phyloP scores from a whole-genome alignment of 768 basidiomycete genomes.

The Pleurotus giganteus region DNA sequence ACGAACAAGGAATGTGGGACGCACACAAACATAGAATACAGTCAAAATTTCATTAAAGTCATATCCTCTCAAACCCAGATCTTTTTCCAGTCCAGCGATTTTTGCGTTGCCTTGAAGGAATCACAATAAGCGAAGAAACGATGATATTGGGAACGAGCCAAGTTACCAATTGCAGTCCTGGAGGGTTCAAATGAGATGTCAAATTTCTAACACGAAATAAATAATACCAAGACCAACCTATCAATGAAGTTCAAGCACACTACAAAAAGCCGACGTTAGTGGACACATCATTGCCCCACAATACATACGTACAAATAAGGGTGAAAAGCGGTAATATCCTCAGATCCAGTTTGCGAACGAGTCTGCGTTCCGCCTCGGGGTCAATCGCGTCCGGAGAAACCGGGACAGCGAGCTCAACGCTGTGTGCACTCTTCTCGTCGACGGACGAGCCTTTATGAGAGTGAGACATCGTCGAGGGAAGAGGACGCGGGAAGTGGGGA shows the following conservation, averaged over 20 bases:
- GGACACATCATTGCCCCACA: background rate
- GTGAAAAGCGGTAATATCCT: constrained; percentile 36
- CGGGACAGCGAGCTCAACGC: background rate
- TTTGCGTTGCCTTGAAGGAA: constrained; percentile 26
- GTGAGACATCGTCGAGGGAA: background rate
- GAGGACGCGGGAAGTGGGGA: background rate
- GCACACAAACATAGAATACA: constrained; percentile 38
- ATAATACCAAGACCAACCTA: constrained; percentile 20
- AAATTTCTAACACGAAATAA: background rate
- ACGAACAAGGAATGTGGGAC: background rate
- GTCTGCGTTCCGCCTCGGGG: constrained; percentile 29
- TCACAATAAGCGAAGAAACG: background rate
- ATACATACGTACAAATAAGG: constrained; percentile 31
- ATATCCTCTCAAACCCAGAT: constrained; percentile 37
- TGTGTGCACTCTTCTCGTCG: constrained; percentile 3
- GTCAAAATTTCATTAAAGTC: constrained; percentile 42
- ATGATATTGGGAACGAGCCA: background rate
- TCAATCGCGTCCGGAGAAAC: constrained; percentile 21
- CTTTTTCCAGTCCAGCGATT: constrained; percentile 36
- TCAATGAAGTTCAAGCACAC: constrained; percentile 39
- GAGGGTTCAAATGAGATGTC: background rate
- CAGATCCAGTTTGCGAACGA: constrained; percentile 34
- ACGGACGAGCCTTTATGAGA: background rate
- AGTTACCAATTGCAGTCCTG: constrained; percentile 22
- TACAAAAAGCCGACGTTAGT: constrained; percentile 10